Evolutionary conservation across 495 filamentous ascomycete genomes (phyloP), one percentile per base, ranked within the genome.

Genomic region (Sporormia fimetaria): DNA sequence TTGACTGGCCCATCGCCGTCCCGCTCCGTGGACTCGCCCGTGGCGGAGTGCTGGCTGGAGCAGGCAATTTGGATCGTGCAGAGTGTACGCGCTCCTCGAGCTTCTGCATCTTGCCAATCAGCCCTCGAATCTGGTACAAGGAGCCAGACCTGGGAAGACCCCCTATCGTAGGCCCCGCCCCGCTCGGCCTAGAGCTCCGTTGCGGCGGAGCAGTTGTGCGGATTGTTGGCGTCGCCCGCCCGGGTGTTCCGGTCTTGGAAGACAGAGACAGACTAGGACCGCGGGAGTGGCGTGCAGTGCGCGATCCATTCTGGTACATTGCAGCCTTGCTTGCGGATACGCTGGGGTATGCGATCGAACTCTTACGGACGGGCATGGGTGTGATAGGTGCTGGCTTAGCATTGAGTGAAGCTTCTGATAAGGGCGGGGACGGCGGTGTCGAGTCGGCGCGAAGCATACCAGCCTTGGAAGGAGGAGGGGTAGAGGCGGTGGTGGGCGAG

Each of bases 81-180:
- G 81, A 84, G 33, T 96, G 87, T 5, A 98, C 87, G 21, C 88
- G 71, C 42, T 87, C 81, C 59, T 96, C 92, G 27, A 98, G 75
- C 47, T 80, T 77, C 59, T 94, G 85, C 92, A 98, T 95, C 62
- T 95, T 90, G 16, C 83, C 87, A 41, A 88, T 90, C 38, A 98
- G 74, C 2, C 78, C 79, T 18, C 90, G 85, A 55, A 96, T 88
- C 54, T 98, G 90, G 41, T 81, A 81, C 21, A 98, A 71, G 3
- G 92, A 95, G 24, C 76, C 81, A 12, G 92, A 94, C 24, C 80
- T 69, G 21, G 86, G 80, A 17, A 92, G 44, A 21, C 49, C 32
- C 33, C 29, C 33, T 7, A 21, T 24, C 2, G 23, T 20, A 25
- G 21, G 21, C 15, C 59, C 20, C 55, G 42, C 17, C 55, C 55